phyloP scores from a whole-genome alignment of 352 stramenopile species.

The Globisporangium apiculatum region DNA sequence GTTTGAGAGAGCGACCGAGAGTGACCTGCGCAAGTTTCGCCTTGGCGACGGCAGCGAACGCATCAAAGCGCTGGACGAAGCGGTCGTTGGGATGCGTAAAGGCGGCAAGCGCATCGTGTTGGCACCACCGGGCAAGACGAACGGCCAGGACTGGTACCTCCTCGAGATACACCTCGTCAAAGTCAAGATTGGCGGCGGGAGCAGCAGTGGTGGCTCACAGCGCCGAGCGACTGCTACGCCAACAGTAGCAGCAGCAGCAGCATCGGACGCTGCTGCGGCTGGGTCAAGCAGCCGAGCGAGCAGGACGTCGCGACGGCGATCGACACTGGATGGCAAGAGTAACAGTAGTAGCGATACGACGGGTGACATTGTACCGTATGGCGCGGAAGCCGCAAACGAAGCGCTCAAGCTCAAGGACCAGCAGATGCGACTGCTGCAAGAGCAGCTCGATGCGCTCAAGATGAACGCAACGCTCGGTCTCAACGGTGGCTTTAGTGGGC shows the following conservation, averaged over 20 bases:
- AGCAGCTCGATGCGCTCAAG: slow-evolving; percentile 47
- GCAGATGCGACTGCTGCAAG: slow-evolving; percentile 38
- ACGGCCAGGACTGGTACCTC: slow-evolving; percentile 77
- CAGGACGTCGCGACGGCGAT: slow-evolving; percentile 27
- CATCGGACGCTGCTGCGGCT: background rate
- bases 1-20: slow-evolving; percentile 53
- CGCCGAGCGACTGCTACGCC: slow-evolving; percentile 15
- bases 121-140: slow-evolving; percentile 71
- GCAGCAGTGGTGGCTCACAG: slow-evolving; percentile 13
- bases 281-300: slow-evolving; percentile 6
- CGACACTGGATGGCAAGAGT: slow-evolving; percentile 6
- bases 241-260: background rate
- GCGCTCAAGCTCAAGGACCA: slow-evolving; percentile 55
- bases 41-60: slow-evolving; percentile 71
- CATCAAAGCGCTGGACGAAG: slow-evolving; percentile 86
- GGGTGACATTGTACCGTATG: slow-evolving; percentile 40
- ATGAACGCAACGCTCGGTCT: background rate
- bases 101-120: slow-evolving; percentile 85
- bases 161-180: slow-evolving; percentile 73
- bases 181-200: slow-evolving; percentile 41
- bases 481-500: slow-evolving; percentile 15
- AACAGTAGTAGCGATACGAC: slow-evolving; percentile 8
- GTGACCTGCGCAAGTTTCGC: slow-evolving; percentile 61
- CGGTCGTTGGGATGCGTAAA: slow-evolving; percentile 87
- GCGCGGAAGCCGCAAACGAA: slow-evolving; percentile 32